Conservation (phyloP, 345 rosid genomes). For the Sisymbrium altissimum region DNA sequence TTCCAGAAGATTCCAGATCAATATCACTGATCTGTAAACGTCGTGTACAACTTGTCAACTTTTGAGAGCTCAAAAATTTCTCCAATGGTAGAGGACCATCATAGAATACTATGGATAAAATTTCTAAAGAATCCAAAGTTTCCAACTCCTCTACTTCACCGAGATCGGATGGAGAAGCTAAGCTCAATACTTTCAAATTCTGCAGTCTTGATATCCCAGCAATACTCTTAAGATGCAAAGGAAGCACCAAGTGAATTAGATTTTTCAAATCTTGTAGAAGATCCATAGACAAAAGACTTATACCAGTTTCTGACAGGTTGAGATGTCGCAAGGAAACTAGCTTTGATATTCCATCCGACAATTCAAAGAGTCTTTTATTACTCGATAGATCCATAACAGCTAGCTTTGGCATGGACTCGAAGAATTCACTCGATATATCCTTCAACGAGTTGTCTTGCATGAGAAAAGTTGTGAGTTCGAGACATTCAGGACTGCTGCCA, state of each 20-base stretch:
- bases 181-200: background rate
- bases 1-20: background rate
- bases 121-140: background rate
- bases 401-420: conserved; percentile 35
- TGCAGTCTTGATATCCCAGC: background rate
- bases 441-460: background rate
- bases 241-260: background rate
- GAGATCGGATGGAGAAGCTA: background rate
- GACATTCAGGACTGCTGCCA: conserved; percentile 7
- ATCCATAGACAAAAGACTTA: background rate
- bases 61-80: background rate
- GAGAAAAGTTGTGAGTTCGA: conserved; percentile 27
- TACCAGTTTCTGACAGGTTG: background rate
- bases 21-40: fast-evolving
- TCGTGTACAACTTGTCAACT: background rate
- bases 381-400: conserved; percentile 32
- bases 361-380: background rate
- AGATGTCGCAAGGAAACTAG: conserved; percentile 23
- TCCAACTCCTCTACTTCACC: background rate
- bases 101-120: fast-evolving
- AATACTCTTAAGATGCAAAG: background rate
- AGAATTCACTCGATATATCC: conserved; percentile 20
- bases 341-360: background rate
- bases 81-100: fast-evolving
- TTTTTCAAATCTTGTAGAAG: background rate